Percentiles rank a stretch among this genome's conserved stretches.
Evolutionary conservation across 345 rosid genomes (phyloP).

Genomic region (Salix viminalis): DNA sequence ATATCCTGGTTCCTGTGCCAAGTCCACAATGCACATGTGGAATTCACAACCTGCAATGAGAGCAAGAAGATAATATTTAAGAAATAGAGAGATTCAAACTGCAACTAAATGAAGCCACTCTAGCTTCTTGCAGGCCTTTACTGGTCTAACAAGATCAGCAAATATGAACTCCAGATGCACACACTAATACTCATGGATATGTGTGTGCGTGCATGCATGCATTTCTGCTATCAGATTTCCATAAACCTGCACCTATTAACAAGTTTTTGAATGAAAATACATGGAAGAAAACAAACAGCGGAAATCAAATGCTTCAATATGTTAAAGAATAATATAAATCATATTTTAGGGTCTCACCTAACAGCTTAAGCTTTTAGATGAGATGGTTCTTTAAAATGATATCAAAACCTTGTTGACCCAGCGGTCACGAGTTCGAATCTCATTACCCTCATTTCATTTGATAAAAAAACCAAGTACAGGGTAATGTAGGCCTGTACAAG

Average conservation of each 20-base stretch:
- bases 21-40: slow-evolving; percentile 75
- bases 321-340: too few relatives aligned
- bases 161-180: background rate
- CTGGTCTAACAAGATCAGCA: background rate
- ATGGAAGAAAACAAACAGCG: too few relatives aligned
- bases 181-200: background rate
- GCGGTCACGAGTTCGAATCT: too few relatives aligned
- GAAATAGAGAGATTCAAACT: background rate
- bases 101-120: background rate
- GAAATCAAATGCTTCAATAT: too few relatives aligned
- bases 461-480: too few relatives aligned
- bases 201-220: background rate
- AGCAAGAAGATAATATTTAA: background rate
- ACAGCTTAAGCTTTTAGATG: too few relatives aligned
- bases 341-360: too few relatives aligned
- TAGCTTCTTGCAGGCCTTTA: too few relatives aligned
- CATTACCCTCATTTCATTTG: too few relatives aligned
- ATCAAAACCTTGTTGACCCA: accelerated
- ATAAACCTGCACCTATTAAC: background rate
- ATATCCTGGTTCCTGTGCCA: slow-evolving; percentile 87
- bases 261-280: too few relatives aligned
- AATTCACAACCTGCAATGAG: slow-evolving; percentile 54
- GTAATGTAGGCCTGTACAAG: accelerated
- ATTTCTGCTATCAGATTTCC: background rate
- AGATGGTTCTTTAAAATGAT: too few relatives aligned